Base-by-base conservation (phyloP, 1,139 yeast species). In the Hansenula lynferdii region DNA sequence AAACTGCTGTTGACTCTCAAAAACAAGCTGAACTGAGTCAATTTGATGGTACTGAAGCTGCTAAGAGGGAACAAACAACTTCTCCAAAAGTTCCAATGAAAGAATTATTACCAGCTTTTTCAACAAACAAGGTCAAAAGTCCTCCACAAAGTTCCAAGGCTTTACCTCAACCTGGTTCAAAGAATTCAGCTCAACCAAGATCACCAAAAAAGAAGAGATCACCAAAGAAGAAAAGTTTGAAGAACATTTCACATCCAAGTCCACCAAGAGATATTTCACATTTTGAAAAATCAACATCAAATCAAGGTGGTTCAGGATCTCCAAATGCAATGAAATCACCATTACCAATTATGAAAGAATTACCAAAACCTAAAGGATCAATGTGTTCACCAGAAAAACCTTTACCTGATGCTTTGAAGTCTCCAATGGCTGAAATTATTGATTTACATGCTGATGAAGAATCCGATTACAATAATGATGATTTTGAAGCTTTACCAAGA, bases 161-260 rank as follows among this genome's bases (percentile, higher is more conserved):
- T 7, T 6, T 8, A 19, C 10, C 23, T 12, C 31, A 16, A 19
- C 9, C 20, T 4, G n/a, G n/a, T n/a, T n/a, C n/a, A n/a, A n/a
- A n/a, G n/a, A n/a, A n/a, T 30, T 25, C 10, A 15, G 5, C 11
- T 19, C 33, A 20, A 6, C 18, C n/a, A 17, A 27, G 20, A 27
- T 16, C 20, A 25, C 44, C 27, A 42, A 34, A 26, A 18, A 36
- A 27, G 26, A 50, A 41, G 39, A 40, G 22, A 33, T 36, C 47
- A 11, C 47, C 48, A 24, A 42, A 38, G 18, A 37, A 23, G 23
- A 28, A 32, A 7, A 47, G 42, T 30, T 31, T 47, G 40, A 45
- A 48, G 24, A 41, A 48, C 31, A 47, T 51, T 19, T 48, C 55
- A 5, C 30, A 31, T 20, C 51, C 50, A 32, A 41, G 44, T 23